A percentile compares a stretch with the other conserved stretches of the same genome.
phyloP scores from a whole-genome alignment of 345 rosid genomes.

The Salix purpurea region DNA sequence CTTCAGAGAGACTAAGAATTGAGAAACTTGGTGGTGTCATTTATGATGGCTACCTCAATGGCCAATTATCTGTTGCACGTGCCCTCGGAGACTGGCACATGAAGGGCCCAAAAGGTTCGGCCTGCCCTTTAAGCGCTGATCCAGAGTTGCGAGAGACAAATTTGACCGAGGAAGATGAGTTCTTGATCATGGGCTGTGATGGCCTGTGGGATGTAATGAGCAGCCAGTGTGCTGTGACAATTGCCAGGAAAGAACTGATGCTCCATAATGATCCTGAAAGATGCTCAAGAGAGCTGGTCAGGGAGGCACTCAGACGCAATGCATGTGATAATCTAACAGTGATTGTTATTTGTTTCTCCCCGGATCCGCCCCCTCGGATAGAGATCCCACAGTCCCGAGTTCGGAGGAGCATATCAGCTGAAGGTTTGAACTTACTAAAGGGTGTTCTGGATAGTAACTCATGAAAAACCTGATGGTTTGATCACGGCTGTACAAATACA shows the following conservation, averaged over 20 bases:
- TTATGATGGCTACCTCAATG: slow-evolving; percentile 93
- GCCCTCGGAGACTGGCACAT: slow-evolving; percentile 99
- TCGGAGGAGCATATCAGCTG: slow-evolving; percentile 78
- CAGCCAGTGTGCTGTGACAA: slow-evolving; percentile 87
- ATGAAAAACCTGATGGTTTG: slow-evolving; percentile 22
- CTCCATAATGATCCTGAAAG: slow-evolving; percentile 92
- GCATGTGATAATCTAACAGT: slow-evolving; percentile 85
- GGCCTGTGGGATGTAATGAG: slow-evolving; percentile 99
- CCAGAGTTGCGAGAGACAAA: slow-evolving; percentile 73
- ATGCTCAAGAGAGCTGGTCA: slow-evolving; percentile 85
- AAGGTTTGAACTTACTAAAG: slow-evolving; percentile 80
- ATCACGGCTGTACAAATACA: slow-evolving; percentile 4
- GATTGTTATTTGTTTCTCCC: slow-evolving; percentile 71
- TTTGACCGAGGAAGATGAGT: slow-evolving; percentile 84
- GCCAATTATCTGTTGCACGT: slow-evolving; percentile 92
- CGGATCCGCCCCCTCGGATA: slow-evolving; percentile 78
- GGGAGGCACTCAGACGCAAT: slow-evolving; percentile 75
- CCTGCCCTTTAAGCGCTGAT: slow-evolving; percentile 80
- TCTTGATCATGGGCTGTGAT: slow-evolving; percentile 93
- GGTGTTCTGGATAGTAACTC: slow-evolving; percentile 68
- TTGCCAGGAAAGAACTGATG: slow-evolving; percentile 80
- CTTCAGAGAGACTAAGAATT: slow-evolving; percentile 68
- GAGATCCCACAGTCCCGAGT: slow-evolving; percentile 65
- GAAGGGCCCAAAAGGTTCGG: slow-evolving; percentile 90
- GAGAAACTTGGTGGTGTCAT: slow-evolving; percentile 88